Percentiles rank a stretch among this genome's conserved stretches.
Evolutionary conservation across 2,329 filamentous ascomycete genomes (phyloP).

Genomic region (Ceratocystis variospora): DNA sequence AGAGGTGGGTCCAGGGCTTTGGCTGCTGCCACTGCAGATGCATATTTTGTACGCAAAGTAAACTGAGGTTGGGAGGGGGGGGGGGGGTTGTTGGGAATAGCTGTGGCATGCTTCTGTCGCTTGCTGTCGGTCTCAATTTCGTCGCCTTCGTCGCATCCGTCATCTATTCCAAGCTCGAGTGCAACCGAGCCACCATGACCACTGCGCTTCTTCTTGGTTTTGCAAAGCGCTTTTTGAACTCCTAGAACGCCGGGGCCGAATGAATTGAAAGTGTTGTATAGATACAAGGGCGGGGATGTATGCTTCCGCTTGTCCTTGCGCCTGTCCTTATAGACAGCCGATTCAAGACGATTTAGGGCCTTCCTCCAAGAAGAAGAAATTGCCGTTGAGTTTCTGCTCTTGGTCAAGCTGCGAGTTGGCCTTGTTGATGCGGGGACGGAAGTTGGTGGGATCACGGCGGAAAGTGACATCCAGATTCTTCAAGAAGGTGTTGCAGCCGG

Average conservation of each 20-base stretch:
- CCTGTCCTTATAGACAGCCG: slow-evolving; percentile 28
- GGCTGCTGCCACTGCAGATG: neutral
- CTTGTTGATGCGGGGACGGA: slow-evolving; percentile 97
- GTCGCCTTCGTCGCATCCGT: slow-evolving; percentile 45
- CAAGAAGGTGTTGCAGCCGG: slow-evolving; percentile 91
- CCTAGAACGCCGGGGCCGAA: slow-evolving; percentile 36
- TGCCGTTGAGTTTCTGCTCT: slow-evolving; percentile 86
- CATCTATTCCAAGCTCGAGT: slow-evolving; percentile 29
- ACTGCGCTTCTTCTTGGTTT: slow-evolving; percentile 19
- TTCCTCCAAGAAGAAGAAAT: slow-evolving; percentile 98
- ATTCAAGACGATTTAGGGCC: slow-evolving; percentile 42
- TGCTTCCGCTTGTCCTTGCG: slow-evolving; percentile 22
- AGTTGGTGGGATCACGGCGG: slow-evolving; percentile 93
- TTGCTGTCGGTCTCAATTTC: slow-evolving; percentile 30
- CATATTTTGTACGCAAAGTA: too few species aligned
- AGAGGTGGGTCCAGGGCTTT: neutral
- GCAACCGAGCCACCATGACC: slow-evolving; percentile 22
- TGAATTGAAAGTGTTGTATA: slow-evolving; percentile 26
- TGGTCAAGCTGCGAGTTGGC: slow-evolving; percentile 87
- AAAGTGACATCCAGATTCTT: slow-evolving; percentile 97
- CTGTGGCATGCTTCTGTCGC: neutral
- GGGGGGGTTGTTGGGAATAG: neutral
- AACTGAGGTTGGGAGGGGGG: neutral
- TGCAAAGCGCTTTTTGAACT: slow-evolving; percentile 34
- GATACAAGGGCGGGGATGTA: slow-evolving; percentile 23